Base-by-base conservation (phyloP, 441 rosid genomes). In the Euphorbia schlechtendalii region DNA sequence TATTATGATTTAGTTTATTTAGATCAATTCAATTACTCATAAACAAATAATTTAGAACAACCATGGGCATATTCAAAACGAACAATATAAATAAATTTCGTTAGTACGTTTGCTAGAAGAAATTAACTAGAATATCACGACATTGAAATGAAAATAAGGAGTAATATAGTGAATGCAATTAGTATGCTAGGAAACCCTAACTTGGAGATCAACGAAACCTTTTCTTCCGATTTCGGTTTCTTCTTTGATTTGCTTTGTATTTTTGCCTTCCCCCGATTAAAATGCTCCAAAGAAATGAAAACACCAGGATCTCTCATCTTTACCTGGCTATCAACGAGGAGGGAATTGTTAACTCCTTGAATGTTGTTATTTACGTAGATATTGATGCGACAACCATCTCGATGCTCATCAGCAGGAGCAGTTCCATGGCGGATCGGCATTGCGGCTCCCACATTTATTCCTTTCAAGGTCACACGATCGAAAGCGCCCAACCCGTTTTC, bases 221-320 rank as follows among this genome's bases (percentile, higher is more conserved):
- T 28, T 60, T 11, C 55, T 66, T 61, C 43, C 36, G 28, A 24
- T n/a, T 57, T 63, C 57, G 34, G 6, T 32, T 32, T 32, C 34
- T 12, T 61, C 34, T 56, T 53, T 68, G 70, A 1, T 12, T 28
- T 27, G 2, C 2, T 22, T 40, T 36, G 18, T 55, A 56, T 64
- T 59, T 56, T 28, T 20, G 61, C 69, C 64, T 72, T 66, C 64
- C 57, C 66, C 64, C 74, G 63, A 68, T 69, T 79, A 48, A 79
- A 32, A 15, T 76, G 84, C 59, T 83, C 75, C 5, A 88, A 75
- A 27, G 41, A 72, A 2, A 90, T 61, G 69, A 69, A 69, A 63
- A 90, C 87, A n/a, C 96, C 93, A 0, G 88, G 86, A 68, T 84
- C 81, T 59, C 77, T 76, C 82, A 88, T 76, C 65, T 69, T 80